These are phyloP conservation scores for Taphrina flavorubra DNA, from an alignment of 1,139 yeast species.

Conservation along the genomic window DNA sequence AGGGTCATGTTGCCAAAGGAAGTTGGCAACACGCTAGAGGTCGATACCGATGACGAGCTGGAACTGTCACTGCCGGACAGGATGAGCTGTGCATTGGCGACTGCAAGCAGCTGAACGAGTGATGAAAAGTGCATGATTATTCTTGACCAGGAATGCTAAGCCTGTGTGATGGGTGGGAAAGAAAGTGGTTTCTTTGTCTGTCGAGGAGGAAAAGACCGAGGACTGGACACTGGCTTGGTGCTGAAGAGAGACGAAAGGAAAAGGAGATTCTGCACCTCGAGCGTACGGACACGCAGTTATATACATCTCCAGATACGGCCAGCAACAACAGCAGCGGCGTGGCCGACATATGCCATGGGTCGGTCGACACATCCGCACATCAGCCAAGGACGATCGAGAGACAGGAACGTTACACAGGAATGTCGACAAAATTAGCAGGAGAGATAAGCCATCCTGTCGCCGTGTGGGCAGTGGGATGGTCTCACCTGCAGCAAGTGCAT, in stretches of 20 bases:
- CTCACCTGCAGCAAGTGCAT: neutral
- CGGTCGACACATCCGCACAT: neutral
- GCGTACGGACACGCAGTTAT: neutral
- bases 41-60: neutral
- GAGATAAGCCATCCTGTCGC: neutral
- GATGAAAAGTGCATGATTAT: neutral
- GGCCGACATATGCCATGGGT: too few relatives aligned
- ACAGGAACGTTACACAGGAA: neutral
- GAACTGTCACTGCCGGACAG: neutral
- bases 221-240: neutral
- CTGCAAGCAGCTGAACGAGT: slow-evolving; percentile 1
- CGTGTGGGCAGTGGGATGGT: neutral
- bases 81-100: slow-evolving; percentile 5
- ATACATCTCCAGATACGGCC: neutral
- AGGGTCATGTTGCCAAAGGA: neutral
- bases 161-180: neutral
- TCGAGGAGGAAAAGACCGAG: slow-evolving; percentile 2
- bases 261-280: neutral
- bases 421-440: neutral
- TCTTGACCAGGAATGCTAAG: slow-evolving; percentile 6
- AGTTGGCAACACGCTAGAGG: neutral
- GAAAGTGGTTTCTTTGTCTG: neutral
- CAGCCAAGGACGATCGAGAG: neutral
- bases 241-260: too few relatives aligned
- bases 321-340: too few relatives aligned